These are phyloP conservation scores for Picea abies DNA, from an alignment of 83 land plant species.

Conservation along the genomic window DNA sequence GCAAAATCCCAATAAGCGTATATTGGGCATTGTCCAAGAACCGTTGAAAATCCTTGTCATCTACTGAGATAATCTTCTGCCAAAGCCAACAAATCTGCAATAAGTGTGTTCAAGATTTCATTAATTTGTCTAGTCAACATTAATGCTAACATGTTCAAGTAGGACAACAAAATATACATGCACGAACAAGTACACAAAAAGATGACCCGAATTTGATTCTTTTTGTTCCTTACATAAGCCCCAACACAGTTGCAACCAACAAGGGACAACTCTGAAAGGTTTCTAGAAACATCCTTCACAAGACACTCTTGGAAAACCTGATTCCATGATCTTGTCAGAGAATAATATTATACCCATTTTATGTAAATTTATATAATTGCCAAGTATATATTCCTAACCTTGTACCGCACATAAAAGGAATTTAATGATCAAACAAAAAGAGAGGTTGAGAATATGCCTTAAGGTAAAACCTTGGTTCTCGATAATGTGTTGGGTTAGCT, in stretches of 20 bases:
- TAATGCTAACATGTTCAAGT: too few relatives aligned
- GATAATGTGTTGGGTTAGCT: constrained; percentile 93
- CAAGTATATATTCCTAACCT: too few relatives aligned
- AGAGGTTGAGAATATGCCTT: constrained; percentile 50
- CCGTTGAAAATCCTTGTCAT: constrained; percentile 73
- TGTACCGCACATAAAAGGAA: too few relatives aligned
- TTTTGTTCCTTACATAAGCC: constrained; percentile 45
- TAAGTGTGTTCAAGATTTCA: too few relatives aligned
- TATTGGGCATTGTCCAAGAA: constrained; percentile 92
- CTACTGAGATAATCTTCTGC: too few relatives aligned
- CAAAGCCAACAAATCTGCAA: too few relatives aligned
- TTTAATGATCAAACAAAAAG: neutral
- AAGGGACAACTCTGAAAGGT: constrained; percentile 24
- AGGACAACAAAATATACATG: too few relatives aligned
- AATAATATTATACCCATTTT: too few relatives aligned
- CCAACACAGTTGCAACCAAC: constrained; percentile 40
- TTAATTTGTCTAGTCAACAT: too few relatives aligned
- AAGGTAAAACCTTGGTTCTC: constrained; percentile 90
- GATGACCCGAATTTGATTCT: constrained; percentile 47
- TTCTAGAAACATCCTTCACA: constrained; percentile 33
- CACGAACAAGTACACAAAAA: neutral
- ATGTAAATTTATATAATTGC: too few relatives aligned
- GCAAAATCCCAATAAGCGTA: constrained; percentile 74
- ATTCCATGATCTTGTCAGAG: too few relatives aligned
- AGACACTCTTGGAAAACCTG: constrained; percentile 64